Conservation (phyloP, 805 yeast species). For the Barnettozyma wickerhamii region DNA sequence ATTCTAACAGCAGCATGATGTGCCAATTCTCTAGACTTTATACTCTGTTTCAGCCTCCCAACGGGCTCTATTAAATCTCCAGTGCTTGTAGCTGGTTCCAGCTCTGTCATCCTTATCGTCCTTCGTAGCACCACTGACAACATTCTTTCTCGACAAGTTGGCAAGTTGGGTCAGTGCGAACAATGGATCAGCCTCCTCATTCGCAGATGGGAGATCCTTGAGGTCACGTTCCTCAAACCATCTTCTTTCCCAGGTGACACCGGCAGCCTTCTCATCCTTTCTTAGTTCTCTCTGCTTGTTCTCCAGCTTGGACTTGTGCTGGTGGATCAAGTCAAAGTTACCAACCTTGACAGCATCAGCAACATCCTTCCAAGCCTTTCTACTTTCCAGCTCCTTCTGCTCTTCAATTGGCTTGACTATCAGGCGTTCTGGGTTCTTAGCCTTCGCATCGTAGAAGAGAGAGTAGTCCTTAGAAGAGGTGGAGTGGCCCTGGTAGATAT, state of each 20-base stretch:
- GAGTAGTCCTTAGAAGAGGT: conserved; percentile 42
- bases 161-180: conserved; percentile 42
- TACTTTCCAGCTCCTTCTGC: conserved; percentile 77
- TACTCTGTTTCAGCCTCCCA: conserved; percentile 57
- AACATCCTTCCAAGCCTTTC: conserved; percentile 87
- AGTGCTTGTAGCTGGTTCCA: conserved; percentile 48
- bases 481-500: conserved; percentile 52
- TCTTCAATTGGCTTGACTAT: conserved; percentile 75
- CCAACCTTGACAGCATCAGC: conserved; percentile 80
- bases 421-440: conserved; percentile 48
- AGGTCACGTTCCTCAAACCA: conserved; percentile 66
- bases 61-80: conserved; percentile 59
- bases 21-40: neutral
- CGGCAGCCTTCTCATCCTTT: conserved; percentile 62
- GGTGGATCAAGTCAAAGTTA: conserved; percentile 69
- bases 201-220: conserved; percentile 22
- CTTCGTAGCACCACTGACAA: conserved; percentile 59
- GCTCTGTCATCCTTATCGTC: conserved; percentile 50
- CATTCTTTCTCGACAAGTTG: conserved; percentile 56
- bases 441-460: conserved; percentile 60
- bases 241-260: conserved; percentile 67
- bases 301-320: conserved; percentile 75
- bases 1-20: too few species aligned
- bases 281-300: conserved; percentile 81
- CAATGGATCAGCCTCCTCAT: conserved; percentile 35